phyloP scores from a whole-genome alignment of 1,284 basidiomycete species.

The Apiotrichum porosum region DNA sequence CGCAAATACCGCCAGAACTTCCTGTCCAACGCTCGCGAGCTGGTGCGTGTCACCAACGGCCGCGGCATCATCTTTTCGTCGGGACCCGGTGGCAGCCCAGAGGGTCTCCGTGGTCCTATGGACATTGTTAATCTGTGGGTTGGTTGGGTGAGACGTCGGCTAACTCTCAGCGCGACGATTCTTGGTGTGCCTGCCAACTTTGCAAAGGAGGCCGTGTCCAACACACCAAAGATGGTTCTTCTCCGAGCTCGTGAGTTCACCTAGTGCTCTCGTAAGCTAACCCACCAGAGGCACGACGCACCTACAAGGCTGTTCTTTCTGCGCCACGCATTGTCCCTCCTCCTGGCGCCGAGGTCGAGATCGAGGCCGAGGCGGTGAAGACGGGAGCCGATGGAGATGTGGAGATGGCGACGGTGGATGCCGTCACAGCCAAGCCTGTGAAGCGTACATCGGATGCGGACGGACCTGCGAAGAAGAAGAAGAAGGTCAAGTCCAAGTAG shows the following conservation, averaged over 20 bases:
- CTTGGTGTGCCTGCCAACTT: constrained; percentile 49
- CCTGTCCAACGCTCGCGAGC: constrained; percentile 45
- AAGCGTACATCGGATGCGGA: not conserved
- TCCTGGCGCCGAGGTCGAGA: not conserved
- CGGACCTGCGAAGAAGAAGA: constrained; percentile 1
- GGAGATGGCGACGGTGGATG: not conserved
- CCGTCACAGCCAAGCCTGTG: not conserved
- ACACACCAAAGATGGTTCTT: constrained; percentile 39
- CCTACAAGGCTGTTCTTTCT: constrained; percentile 44
- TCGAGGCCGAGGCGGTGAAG: not conserved
- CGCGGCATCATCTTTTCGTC: constrained; percentile 46
- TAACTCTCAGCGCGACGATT: constrained; percentile 32
- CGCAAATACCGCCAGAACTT: constrained; percentile 44
- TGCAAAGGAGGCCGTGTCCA: constrained; percentile 42
- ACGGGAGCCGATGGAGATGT: not conserved
- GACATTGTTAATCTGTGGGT: constrained; percentile 47
- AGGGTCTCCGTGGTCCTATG: constrained; percentile 35
- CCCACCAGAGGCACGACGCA: constrained; percentile 42
- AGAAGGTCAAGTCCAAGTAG: constrained; percentile 13
- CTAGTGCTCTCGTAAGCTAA: too few species aligned
- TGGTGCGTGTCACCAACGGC: constrained; percentile 44
- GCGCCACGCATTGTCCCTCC: constrained; percentile 33
- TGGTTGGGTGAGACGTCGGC: not conserved
- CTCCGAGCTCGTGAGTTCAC: constrained; percentile 45
- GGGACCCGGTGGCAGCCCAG: constrained; percentile 32